Base-by-base conservation (phyloP, 352 stramenopile genomes). In the Globisporangium perplexum region DNA sequence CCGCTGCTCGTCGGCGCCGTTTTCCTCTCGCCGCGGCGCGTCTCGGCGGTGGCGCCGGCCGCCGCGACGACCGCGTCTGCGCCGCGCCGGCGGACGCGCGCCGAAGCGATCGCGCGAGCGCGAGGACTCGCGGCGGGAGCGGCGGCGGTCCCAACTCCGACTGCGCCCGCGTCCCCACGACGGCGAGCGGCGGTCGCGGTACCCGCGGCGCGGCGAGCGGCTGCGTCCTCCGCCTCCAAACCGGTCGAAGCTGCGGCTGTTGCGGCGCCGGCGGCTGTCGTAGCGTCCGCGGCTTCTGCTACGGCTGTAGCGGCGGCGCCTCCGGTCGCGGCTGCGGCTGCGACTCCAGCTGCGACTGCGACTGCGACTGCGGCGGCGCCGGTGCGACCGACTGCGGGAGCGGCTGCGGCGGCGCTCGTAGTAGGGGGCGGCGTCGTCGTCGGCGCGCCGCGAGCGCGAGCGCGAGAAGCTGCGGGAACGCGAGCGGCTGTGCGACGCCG, bases 101-200 rank as follows among this genome's bases (percentile, higher is more conserved):
- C 33, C 44, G 28, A 38, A 56, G 7, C 51, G 57, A 10, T 59
- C 57, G 10, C 57, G 57, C n/a, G 50, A 59, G 20, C 50, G 57
- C 50, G 57, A 63, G 10, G 23, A 36, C 18, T 47, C 28, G 47
- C 57, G 46, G 8, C 44, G 38, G 17, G 8, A 22, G 38, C 38
- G 57, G 10, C 20, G 36, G 20, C 39, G 38, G 8, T 59, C 42
- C 24, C 45, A 36, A 26, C 45, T 50, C 15, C 28, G 31, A 20
- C 51, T 50, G 39, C 26, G 48, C 11, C 47, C 38, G 30, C 47
- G 47, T 10, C 30, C 23, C 7, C 47, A 33, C 38, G 51, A 60
- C 18, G 41, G 20, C 17, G 51, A 60, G 18, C 57, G 57, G 22
- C 51, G 44, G 12, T 31, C 26, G 45, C 45, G 45, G 17, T 50